Percentiles rank a stretch among this genome's conserved stretches.
phyloP scores from a whole-genome alignment of 345 rosid genomes.

The Arabidopsis suecica region DNA sequence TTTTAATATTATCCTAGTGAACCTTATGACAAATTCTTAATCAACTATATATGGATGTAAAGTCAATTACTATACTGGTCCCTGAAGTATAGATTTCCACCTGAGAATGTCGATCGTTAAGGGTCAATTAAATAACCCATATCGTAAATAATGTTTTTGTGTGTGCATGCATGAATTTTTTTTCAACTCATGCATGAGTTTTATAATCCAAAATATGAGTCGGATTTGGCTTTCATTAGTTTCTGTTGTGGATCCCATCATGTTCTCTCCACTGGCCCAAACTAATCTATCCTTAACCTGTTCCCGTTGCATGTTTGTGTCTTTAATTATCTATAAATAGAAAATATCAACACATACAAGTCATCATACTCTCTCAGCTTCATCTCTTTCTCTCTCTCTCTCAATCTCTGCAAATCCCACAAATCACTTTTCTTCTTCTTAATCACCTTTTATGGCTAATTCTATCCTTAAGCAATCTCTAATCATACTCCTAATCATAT shows the following conservation, averaged over 20 bases:
- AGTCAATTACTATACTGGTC: constrained; percentile 25
- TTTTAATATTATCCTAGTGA: constrained; percentile 25
- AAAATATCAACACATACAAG: constrained; percentile 2
- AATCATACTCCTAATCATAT: constrained; percentile 40
- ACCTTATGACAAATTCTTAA: neutral
- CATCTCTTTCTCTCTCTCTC: neutral
- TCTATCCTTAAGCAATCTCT: constrained; percentile 32
- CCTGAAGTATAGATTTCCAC: constrained; percentile 32
- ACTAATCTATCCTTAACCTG: constrained; percentile 26
- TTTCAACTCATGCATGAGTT: neutral
- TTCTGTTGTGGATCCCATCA: constrained; percentile 42
- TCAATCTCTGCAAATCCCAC: constrained; percentile 1
- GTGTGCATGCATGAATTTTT: constrained; percentile 12
- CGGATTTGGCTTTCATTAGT: constrained; percentile 6
- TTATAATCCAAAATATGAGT: constrained; percentile 28
- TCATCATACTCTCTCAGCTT: constrained; percentile 38
- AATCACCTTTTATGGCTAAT: constrained; percentile 35
- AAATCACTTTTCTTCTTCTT: neutral
- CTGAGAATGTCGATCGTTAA: constrained; percentile 25
- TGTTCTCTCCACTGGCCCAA: constrained; percentile 38
- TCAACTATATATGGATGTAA: neutral
- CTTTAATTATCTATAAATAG: constrained; percentile 43
- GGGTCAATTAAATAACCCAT: constrained; percentile 26
- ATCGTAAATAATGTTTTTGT: neutral
- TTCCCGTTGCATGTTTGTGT: neutral